phyloP scores from a whole-genome alignment of 257 asterid genomes.

The Solanum phureja region DNA sequence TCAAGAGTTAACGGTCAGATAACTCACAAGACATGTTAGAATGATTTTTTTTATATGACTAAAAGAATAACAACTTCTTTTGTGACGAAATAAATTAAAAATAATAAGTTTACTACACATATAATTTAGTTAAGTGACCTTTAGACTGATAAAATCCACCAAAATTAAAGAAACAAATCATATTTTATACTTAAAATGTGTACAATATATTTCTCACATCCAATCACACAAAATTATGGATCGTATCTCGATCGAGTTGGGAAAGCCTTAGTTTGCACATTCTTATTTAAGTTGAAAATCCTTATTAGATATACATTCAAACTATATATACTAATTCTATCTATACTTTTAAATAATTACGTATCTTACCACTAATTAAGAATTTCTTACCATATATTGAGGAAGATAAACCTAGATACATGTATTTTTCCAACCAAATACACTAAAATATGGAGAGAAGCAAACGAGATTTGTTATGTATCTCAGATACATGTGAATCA shows the following conservation, averaged over 20 bases:
- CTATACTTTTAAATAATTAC: no score
- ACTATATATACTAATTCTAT: no score
- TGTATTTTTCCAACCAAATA: no score
- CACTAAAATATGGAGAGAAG: background rate
- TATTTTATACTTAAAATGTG: background rate
- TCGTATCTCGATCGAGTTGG: background rate
- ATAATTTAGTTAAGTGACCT: background rate
- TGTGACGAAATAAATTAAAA: background rate
- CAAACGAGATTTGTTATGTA: no score
- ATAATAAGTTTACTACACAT: background rate
- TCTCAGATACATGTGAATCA: background rate
- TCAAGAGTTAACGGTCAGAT: background rate
- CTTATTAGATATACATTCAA: background rate
- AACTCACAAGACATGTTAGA: background rate
- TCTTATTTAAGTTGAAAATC: background rate
- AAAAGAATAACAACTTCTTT: background rate
- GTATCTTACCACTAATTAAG: background rate
- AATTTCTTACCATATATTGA: background rate
- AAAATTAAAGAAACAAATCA: background rate
- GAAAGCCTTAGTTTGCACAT: background rate
- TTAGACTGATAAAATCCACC: background rate
- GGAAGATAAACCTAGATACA: background rate
- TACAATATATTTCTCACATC: background rate
- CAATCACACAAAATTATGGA: background rate
- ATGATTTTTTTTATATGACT: background rate